Base-by-base conservation (phyloP, 257 asterid genomes). In the Scutellaria galericulata region DNA sequence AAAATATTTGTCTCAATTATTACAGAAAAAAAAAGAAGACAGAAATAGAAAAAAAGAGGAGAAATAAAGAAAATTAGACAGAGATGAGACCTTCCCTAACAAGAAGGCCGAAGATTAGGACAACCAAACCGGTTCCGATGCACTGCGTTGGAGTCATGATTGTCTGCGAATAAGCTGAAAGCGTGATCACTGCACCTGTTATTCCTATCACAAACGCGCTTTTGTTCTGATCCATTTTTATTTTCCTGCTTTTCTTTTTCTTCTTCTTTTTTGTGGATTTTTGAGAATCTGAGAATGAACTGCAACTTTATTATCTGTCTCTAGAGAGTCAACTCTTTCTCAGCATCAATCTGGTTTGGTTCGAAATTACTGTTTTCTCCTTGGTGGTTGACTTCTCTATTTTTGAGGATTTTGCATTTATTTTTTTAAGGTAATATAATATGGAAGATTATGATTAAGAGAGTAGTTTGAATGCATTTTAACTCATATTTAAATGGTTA, bases 61-160 rank as follows among this genome's bases (percentile, higher is more conserved):
- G n/a, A n/a, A n/a, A n/a, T n/a, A n/a, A n/a, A n/a, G 0, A 3
- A 42, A 63, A 48, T 66, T 74, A 93, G 59, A 93, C 15, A 39
- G 89, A 52, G 78, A 94, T 77, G 37, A 94, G 83, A 77, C 99
- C 99, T 88, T 94, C 98, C 79, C 84, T 84, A 54, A 94, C 86
- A 64, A 94, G 96, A 59, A 91, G 98, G 64, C 97, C 99, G 64
- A 86, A 80, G 84, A 84, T 13, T 3, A 94, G 96, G 73, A 86
- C 89, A 10, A 94, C 24, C 56, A 91, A 72, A 3, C 99, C 99
- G 3, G 57, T 62, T 0, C 70, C 31, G 75, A 91, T 89, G 84
- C 97, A 87, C 52, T 94, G 90, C 1, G 93, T 86, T 0, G 97
- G 86, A 50, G 98, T 78, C 51, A 88, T 60, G 37, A 81, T 7